phyloP scores from a whole-genome alignment of 306 rosid species.

The Gastrolobium bilobum region DNA sequence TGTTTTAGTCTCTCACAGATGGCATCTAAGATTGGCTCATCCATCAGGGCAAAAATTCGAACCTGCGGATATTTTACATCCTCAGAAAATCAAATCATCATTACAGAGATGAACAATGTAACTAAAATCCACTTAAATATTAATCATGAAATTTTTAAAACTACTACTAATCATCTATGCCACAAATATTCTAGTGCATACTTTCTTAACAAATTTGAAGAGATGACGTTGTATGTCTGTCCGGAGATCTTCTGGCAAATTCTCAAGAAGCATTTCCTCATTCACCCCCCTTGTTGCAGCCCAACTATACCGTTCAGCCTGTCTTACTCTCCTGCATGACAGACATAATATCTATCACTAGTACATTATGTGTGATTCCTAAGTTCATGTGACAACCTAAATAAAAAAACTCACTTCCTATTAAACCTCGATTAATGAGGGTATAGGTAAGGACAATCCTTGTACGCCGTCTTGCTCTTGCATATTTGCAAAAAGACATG shows the following conservation, averaged over 20 bases:
- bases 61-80: conserved; percentile 47
- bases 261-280: conserved; percentile 71
- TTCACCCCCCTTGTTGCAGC: conserved; percentile 86
- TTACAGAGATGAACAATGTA: not conserved
- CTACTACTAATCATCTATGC: conserved; percentile 17
- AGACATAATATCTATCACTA: too few species aligned
- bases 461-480: too few species aligned
- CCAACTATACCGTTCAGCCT: conserved; percentile 62
- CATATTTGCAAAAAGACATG: too few species aligned
- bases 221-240: conserved; percentile 78
- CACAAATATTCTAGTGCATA: not conserved
- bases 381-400: not conserved
- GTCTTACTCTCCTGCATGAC: too few species aligned
- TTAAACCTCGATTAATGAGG: too few species aligned
- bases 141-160: not conserved
- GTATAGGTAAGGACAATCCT: too few species aligned
- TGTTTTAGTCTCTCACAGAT: too few species aligned
- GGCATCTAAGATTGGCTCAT: too few species aligned
- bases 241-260: conserved; percentile 79
- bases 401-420: too few species aligned
- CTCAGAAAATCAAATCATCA: not conserved
- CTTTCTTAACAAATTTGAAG: conserved; percentile 4
- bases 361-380: not conserved
- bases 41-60: not conserved
- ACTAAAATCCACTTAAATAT: not conserved